phyloP scores from a whole-genome alignment of 2,329 filamentous ascomycete species.

The Trichophyton mentagrophytes region DNA sequence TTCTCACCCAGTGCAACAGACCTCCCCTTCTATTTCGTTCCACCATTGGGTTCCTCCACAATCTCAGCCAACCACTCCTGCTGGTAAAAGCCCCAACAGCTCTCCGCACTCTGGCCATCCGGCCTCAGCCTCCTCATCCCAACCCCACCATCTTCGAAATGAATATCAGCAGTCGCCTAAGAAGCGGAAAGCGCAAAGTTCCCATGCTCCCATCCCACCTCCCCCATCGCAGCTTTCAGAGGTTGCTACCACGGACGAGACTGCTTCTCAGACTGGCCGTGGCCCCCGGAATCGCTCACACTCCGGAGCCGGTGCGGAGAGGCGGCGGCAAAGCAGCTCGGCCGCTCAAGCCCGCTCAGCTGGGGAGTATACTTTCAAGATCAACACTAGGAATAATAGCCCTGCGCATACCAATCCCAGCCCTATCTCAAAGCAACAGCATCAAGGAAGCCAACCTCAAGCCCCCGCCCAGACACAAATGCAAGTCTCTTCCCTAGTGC shows the following conservation, averaged over 20 bases:
- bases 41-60: slow-evolving; percentile 82
- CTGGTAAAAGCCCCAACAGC: slow-evolving; percentile 53
- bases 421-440: background rate
- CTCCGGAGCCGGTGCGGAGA: background rate
- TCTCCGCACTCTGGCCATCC: slow-evolving; percentile 33
- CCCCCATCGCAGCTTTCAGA: slow-evolving; percentile 40
- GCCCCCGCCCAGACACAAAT: background rate
- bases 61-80: slow-evolving; percentile 58
- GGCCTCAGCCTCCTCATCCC: slow-evolving; percentile 21
- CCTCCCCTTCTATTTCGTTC: slow-evolving; percentile 65
- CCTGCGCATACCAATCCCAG: background rate
- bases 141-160: slow-evolving; percentile 32
- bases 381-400: background rate
- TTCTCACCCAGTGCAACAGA: background rate
- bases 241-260: background rate
- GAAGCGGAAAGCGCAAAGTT: slow-evolving; percentile 62
- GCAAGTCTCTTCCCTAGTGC: slow-evolving; percentile 1
- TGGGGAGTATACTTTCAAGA: background rate
- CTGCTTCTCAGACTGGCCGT: background rate
- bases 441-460: background rate
- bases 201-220: slow-evolving; percentile 39
- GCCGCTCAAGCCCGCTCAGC: background rate
- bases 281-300: background rate
- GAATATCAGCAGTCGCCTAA: slow-evolving; percentile 64
- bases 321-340: background rate